Evolutionary conservation across 23 red algal species (phyloP).

Genomic region (Agarophyton chilense): DNA sequence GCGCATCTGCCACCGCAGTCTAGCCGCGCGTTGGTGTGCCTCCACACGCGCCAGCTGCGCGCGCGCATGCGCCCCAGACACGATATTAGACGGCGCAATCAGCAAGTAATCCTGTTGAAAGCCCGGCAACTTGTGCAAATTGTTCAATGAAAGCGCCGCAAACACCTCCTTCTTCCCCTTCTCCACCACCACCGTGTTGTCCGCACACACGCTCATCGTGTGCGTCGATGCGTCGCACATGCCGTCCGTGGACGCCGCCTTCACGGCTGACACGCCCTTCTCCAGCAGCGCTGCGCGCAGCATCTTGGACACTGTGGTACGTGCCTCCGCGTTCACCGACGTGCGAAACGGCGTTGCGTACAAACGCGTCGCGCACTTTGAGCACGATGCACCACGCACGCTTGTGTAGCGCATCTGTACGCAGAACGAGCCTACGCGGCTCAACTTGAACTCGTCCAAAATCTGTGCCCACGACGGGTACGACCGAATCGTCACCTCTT

Average conservation of each 20-base stretch:
- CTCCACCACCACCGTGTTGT: neutral
- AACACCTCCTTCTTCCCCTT: neutral
- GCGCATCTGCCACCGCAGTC: too few species aligned
- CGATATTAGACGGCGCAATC: constrained; percentile 40
- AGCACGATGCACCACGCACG: neutral
- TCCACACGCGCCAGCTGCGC: constrained; percentile 37
- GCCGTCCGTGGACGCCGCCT: neutral
- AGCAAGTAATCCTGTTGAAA: constrained; percentile 44
- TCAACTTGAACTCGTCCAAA: constrained; percentile 49
- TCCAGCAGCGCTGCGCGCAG: constrained; percentile 8
- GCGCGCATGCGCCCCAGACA: constrained; percentile 39
- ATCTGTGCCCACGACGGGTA: constrained; percentile 53
- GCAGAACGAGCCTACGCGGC: constrained; percentile 17
- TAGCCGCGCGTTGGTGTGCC: constrained; percentile 2
- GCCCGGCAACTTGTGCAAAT: constrained; percentile 30
- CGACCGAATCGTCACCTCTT: constrained; percentile 4
- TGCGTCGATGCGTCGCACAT: constrained; percentile 1
- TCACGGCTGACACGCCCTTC: constrained; percentile 33
- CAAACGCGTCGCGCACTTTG: neutral
- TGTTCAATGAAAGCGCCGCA: neutral
- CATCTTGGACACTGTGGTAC: constrained; percentile 32
- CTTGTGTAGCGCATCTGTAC: constrained; percentile 36
- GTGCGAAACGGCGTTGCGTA: neutral
- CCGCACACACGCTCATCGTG: constrained; percentile 18
- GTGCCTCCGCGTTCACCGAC: constrained; percentile 12